A percentile compares a stretch with the other conserved stretches of the same genome.
phyloP scores from a whole-genome alignment of 768 basidiomycete species.

The Podaxis carcinomalis region DNA sequence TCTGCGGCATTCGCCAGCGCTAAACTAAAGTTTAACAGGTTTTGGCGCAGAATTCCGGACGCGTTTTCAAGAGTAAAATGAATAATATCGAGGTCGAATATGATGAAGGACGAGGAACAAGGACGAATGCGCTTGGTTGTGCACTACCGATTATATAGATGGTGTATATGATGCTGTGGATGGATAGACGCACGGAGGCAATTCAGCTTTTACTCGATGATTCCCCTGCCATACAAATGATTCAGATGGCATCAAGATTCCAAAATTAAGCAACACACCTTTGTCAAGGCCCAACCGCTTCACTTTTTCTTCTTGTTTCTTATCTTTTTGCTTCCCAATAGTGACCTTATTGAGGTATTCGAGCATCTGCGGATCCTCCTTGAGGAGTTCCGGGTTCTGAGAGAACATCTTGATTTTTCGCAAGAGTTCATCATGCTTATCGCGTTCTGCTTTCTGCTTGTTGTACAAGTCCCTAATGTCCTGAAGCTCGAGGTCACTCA shows the following conservation, averaged over 20 bases:
- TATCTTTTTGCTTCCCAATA: slow-evolving; percentile 18
- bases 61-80: neutral
- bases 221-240: slow-evolving; percentile 3
- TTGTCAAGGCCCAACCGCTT: slow-evolving; percentile 18
- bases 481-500: slow-evolving; percentile 77
- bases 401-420: slow-evolving; percentile 42
- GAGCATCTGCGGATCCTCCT: slow-evolving; percentile 26
- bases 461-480: slow-evolving; percentile 63
- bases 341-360: slow-evolving; percentile 20
- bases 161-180: neutral
- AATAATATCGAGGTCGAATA: neutral
- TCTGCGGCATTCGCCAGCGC: neutral
- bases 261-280: neutral
- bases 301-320: slow-evolving; percentile 13
- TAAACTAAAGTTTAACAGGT: neutral
- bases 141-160: neutral
- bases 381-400: slow-evolving; percentile 29
- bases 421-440: slow-evolving; percentile 36
- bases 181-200: neutral
- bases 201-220: neutral
- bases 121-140: neutral
- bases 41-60: slow-evolving; percentile 1
- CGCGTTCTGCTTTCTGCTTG: slow-evolving; percentile 40
- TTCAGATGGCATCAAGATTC: neutral
- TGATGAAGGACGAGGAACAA: neutral